These are phyloP conservation scores for Recurvomyces mirabilis DNA, from an alignment of 495 filamentous ascomycete genomes.

Conservation along the genomic window DNA sequence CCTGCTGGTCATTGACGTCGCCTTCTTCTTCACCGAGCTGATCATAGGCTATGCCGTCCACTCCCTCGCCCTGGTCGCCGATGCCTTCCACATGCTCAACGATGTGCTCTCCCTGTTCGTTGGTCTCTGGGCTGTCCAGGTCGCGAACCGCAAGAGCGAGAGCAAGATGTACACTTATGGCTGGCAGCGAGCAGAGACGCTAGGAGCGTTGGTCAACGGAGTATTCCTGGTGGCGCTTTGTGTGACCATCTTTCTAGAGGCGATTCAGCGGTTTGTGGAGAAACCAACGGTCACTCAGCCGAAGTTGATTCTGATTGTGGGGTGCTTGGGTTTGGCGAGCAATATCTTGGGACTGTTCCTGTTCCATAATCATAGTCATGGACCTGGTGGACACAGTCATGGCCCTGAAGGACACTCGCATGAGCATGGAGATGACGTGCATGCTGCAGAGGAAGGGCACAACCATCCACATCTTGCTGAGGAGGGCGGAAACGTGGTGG, in stretches of 20 bases:
- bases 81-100: constrained; percentile 98
- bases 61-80: constrained; percentile 86
- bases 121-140: constrained; percentile 88
- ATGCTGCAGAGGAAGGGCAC: constrained; percentile 14
- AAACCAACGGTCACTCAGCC: constrained; percentile 76
- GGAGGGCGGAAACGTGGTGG: constrained; percentile 38
- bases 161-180: constrained; percentile 91
- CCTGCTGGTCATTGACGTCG: constrained; percentile 78
- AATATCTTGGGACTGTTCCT: constrained; percentile 83
- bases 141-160: constrained; percentile 61
- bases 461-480: constrained; percentile 35
- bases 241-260: constrained; percentile 89
- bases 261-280: constrained; percentile 77
- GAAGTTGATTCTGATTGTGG: constrained; percentile 50
- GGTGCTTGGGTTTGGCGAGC: constrained; percentile 71
- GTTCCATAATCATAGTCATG: constrained; percentile 86
- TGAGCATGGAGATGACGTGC: constrained; percentile 26
- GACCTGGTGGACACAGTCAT: constrained; percentile 40
- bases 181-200: constrained; percentile 95
- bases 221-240: constrained; percentile 94
- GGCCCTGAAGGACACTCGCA: constrained; percentile 25
- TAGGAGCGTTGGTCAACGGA: constrained; percentile 90
- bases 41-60: constrained; percentile 73
- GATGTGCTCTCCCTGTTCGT: constrained; percentile 91
- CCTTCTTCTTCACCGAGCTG: constrained; percentile 84